Base-by-base conservation (phyloP, 2,329 filamentous ascomycete genomes). In the Aspergillus udagawae region DNA sequence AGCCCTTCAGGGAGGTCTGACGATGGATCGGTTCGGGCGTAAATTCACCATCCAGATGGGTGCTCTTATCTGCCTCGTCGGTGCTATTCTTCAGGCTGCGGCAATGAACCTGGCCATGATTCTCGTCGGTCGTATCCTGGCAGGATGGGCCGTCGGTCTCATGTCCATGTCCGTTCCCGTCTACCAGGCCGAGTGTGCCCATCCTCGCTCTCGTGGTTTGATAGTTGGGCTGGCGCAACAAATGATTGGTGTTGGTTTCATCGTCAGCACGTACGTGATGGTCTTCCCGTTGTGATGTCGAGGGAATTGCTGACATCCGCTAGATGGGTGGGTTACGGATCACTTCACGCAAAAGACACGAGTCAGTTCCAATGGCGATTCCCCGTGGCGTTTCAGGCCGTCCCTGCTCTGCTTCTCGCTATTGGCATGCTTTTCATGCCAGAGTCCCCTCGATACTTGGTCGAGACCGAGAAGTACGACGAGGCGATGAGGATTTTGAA, bases 101-200 rank as follows among this genome's bases (percentile, higher is more conserved):
- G 82, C 86, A 17, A 78, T 81, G 59, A 77, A 81, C 51, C 71
- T 85, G 20, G 73, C 76, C 12, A 83, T 86, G 83, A 85, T 80
- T 66, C 78, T 79, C 55, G 77, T 80, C 7, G 83, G 85, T 0
- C 82, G 86, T 27, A 70, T 81, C 54, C 68, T 82, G 42, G 79
- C 77, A 14, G 79, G 80, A 12, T 69, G 79, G 53, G 79, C 77
- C 4, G 75, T 82, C 12, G 79, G 79, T 28, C 65, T 79, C 51
- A 68, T 80, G 60, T 78, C 75, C 10, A 77, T 77, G 66, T 74
- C 77, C 4, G 82, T 87, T 2, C 86, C 85, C 3, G 80, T 84
- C 35, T 88, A 88, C 67, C 84, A 86, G 57, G 82, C 84, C 9
- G 86, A 88, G 67, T 80, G 83, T 54, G 83, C 85, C 0, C 78